Percentiles rank a stretch among this genome's conserved stretches.
These are phyloP conservation scores for Inga oerstediana DNA, from an alignment of 306 rosid genomes.

Conservation along the genomic window DNA sequence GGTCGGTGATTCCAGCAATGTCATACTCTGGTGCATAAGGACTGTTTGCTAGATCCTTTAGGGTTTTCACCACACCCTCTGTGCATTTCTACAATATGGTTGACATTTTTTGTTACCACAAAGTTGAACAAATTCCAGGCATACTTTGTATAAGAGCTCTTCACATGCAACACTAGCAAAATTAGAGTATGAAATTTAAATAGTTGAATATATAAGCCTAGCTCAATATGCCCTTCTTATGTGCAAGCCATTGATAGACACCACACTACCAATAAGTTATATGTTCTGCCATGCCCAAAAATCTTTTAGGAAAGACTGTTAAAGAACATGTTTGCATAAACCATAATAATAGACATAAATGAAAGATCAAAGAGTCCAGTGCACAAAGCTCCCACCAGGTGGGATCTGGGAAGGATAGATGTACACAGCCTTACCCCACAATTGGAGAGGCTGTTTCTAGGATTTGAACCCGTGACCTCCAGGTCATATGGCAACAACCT, in stretches of 20 bases:
- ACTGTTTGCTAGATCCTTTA: slow-evolving; percentile 87
- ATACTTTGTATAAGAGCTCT: slow-evolving; percentile 16
- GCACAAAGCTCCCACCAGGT: too few relatives aligned
- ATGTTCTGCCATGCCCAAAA: background rate
- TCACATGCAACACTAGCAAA: slow-evolving; percentile 20
- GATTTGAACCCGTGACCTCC: too few relatives aligned
- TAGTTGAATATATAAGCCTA: slow-evolving; percentile 24
- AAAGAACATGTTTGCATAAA: slow-evolving; percentile 8
- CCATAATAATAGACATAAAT: background rate
- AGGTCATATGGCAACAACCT: too few relatives aligned
- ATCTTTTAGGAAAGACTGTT: slow-evolving; percentile 3
- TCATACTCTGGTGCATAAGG: slow-evolving; percentile 97
- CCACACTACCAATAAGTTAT: slow-evolving; percentile 30
- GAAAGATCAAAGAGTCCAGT: slow-evolving; percentile 8
- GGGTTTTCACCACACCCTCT: slow-evolving; percentile 84
- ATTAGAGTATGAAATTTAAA: slow-evolving; percentile 12
- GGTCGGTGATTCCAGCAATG: slow-evolving; percentile 96
- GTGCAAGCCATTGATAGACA: slow-evolving; percentile 9
- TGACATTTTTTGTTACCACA: slow-evolving; percentile 34
- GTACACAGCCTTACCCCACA: too few relatives aligned
- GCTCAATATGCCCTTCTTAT: slow-evolving; percentile 18
- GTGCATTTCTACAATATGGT: slow-evolving; percentile 79
- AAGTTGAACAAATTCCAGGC: slow-evolving; percentile 24
- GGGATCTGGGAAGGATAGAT: too few relatives aligned
- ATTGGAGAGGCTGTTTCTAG: too few relatives aligned